Evolutionary conservation across 2,329 filamentous ascomycete genomes (phyloP).

Genomic region (Reticulascus tulasneorum): DNA sequence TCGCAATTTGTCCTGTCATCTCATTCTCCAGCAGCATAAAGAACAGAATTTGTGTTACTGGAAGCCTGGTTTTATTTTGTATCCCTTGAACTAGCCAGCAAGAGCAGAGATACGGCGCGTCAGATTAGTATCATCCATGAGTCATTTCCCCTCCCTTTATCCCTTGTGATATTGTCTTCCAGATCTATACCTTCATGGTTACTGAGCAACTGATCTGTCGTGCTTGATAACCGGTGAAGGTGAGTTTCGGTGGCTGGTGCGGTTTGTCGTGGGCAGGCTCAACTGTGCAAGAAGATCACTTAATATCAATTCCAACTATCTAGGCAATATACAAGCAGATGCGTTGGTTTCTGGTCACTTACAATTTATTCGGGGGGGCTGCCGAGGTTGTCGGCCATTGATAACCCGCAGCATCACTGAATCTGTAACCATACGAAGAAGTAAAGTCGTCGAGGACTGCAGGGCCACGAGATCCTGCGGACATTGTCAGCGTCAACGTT

Average conservation of each 20-base stretch:
- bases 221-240: too few species aligned
- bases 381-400: slow-evolving; percentile 84
- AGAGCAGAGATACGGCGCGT: too few species aligned
- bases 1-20: too few species aligned
- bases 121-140: too few species aligned
- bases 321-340: slow-evolving; percentile 7
- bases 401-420: slow-evolving; percentile 93
- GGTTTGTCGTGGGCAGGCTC: slow-evolving; percentile 6
- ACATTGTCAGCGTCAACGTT: slow-evolving; percentile 15
- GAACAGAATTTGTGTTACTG: too few species aligned
- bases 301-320: slow-evolving; percentile 13
- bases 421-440: slow-evolving; percentile 97
- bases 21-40: too few species aligned
- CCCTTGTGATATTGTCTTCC: slow-evolving; percentile 10
- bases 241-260: slow-evolving; percentile 5
- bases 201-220: too few species aligned
- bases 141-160: too few species aligned
- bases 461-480: slow-evolving; percentile 85
- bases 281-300: slow-evolving; percentile 11
- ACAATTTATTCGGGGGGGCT: slow-evolving; percentile 72
- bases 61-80: too few species aligned
- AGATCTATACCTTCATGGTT: slow-evolving; percentile 12
- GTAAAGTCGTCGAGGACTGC: slow-evolving; percentile 98
- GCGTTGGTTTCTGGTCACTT: slow-evolving; percentile 34
- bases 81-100: too few species aligned